Evolutionary conservation across 192 early-diverging fungal genomes (phyloP).

Genomic region (Anaeromyces robustus): DNA sequence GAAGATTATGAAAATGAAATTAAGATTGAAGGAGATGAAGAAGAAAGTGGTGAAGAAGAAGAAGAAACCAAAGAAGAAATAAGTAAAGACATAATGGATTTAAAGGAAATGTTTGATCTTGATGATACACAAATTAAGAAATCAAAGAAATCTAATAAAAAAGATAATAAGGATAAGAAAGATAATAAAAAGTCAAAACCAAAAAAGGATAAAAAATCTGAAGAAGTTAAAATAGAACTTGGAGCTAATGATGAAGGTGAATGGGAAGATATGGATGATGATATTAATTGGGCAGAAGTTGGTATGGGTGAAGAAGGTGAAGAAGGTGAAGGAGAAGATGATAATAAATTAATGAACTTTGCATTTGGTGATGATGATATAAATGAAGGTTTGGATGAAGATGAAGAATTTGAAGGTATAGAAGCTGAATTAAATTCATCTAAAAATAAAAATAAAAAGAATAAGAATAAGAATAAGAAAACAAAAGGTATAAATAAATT

Average conservation of each 20-base stretch:
- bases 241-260: constrained; percentile 25
- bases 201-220: constrained; percentile 8
- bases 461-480: neutral
- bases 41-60: constrained; percentile 9
- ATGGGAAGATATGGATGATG: constrained; percentile 28
- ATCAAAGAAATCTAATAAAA: constrained; percentile 7
- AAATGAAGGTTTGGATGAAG: constrained; percentile 25
- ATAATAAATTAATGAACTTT: constrained; percentile 18
- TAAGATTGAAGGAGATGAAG: constrained; percentile 9
- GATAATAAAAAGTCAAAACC: constrained; percentile 24
- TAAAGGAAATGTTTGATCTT: constrained; percentile 9
- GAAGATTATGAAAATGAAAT: constrained; percentile 9
- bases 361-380: constrained; percentile 42
- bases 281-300: constrained; percentile 18
- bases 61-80: constrained; percentile 4
- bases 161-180: constrained; percentile 13
- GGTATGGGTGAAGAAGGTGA: constrained; percentile 25
- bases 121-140: constrained; percentile 9
- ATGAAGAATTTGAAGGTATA: constrained; percentile 9
- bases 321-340: constrained; percentile 22
- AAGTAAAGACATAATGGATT: neutral
- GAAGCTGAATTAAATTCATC: neutral
- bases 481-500: neutral
- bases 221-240: constrained; percentile 11
- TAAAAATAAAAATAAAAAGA: neutral